Evolutionary conservation across 164 flowering plant species (phyloP), one percentile per base, ranked within the genome.

Genomic region (Tetrastigma voinierianum): DNA sequence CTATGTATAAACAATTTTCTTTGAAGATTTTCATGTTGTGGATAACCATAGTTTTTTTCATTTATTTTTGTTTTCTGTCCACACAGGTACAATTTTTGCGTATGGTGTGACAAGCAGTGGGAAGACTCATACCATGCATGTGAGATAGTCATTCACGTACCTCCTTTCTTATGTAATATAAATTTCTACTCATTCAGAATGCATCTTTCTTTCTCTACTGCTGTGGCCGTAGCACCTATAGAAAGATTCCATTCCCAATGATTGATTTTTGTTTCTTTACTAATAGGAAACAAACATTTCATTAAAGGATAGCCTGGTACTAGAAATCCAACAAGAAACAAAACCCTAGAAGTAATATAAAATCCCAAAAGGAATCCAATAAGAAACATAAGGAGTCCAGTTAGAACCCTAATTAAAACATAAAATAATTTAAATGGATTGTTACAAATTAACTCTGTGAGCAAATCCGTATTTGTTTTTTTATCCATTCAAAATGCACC

Each of bases 61-160:
- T 24, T 19, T 15, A n/a, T 23, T 32, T 40, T 1, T 67, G 18
- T 19, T 67, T 51, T 57, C 16, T 10, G n/a, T 70, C 46, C 46
- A 45, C 10, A 13, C 80, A 90, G 97, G 97, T 49, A 92, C 98
- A 45, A 84, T 92, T 23, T 92, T 92, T 78, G 98, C 98, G 52
- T 92, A 92, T 81, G 98, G 98, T n/a, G 98, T 92, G 73, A 92
- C 98, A 25, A 92, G 98, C 78, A 92, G 98, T 70, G 98, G 98
- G 74, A 92, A 92, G 81, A 92, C 98, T 43, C 98, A 92, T 70
- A 90, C 96, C 1, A 92, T 92, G 98, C 93, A 92, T 79, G 96
- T 91, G 74, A 85, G 95, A 46, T 24, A 44, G 14, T 46, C 20
- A 59, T 20, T 49, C 45, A 32, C 17, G 32, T 23, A 15, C 51